phyloP scores from a whole-genome alignment of 208 protist genomes.

The Kentomonas sorsogonicus region DNA sequence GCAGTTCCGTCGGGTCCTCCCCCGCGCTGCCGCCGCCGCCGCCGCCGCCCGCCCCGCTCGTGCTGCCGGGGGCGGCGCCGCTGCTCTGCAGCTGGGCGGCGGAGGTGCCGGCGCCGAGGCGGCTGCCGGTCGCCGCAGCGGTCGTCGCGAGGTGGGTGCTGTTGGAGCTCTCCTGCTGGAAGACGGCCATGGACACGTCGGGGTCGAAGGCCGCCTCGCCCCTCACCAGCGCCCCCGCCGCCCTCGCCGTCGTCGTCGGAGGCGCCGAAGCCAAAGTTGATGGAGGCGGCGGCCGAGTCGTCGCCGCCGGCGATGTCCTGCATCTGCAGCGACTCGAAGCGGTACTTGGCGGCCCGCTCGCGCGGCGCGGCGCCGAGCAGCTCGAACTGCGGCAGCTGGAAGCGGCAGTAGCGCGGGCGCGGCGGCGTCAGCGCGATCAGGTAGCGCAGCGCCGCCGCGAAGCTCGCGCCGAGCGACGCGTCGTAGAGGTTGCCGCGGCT shows the following conservation, averaged over 20 bases:
- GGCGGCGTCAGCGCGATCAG: slow-evolving; percentile 14
- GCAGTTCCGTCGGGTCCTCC: slow-evolving; percentile 4
- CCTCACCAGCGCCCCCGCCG: not conserved
- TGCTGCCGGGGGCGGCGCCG: not conserved
- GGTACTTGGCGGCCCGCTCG: slow-evolving; percentile 9
- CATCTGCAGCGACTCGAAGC: slow-evolving; percentile 17
- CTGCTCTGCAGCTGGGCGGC: not conserved
- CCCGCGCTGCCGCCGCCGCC: not conserved
- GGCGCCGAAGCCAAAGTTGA: slow-evolving; percentile 17
- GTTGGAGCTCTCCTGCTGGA: not conserved
- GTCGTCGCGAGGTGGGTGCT: not conserved
- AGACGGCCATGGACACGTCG: not conserved
- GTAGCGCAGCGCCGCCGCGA: slow-evolving; percentile 8
- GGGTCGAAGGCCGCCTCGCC: not conserved
- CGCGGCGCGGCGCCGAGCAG: slow-evolving; percentile 14
- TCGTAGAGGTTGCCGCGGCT: slow-evolving; percentile 8
- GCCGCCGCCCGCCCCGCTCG: not conserved
- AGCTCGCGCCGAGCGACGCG: slow-evolving; percentile 1
- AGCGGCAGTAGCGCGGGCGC: slow-evolving; percentile 42
- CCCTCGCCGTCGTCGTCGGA: not conserved
- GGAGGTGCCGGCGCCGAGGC: not conserved
- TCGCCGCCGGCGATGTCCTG: slow-evolving; percentile 8
- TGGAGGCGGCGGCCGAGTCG: slow-evolving; percentile 9
- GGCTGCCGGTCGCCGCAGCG: not conserved
- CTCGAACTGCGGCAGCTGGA: slow-evolving; percentile 40